These are phyloP conservation scores for Teratosphaeria pseudoeucalypti DNA, from an alignment of 2,329 filamentous ascomycete genomes.

Conservation along the genomic window DNA sequence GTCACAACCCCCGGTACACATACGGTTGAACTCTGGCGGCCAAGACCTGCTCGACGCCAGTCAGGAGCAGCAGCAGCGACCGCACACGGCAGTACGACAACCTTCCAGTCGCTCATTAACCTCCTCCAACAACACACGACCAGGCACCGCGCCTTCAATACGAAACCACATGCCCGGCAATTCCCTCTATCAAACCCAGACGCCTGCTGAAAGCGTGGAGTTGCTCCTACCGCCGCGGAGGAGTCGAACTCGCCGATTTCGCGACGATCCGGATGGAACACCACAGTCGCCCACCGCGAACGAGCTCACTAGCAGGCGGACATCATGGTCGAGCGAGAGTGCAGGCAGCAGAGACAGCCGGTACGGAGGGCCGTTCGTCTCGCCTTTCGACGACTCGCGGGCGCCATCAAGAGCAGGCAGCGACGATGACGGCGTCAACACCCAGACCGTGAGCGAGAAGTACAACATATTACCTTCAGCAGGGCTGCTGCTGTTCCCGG, in stretches of 20 bases:
- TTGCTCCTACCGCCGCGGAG: slow-evolving; percentile 40
- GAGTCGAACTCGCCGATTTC: slow-evolving; percentile 39
- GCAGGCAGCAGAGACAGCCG: slow-evolving; percentile 43
- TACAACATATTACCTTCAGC: slow-evolving; percentile 62
- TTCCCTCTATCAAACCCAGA: slow-evolving; percentile 17
- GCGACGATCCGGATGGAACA: slow-evolving; percentile 38
- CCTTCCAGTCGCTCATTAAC: slow-evolving; percentile 37
- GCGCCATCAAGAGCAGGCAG: slow-evolving; percentile 51
- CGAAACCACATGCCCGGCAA: slow-evolving; percentile 12
- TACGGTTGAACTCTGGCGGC: slow-evolving; percentile 53
- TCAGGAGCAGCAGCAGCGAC: slow-evolving; percentile 17
- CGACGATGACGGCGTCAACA: slow-evolving; percentile 56
- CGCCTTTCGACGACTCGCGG: slow-evolving; percentile 51
- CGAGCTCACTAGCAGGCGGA: slow-evolving; percentile 48
- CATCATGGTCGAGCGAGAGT: slow-evolving; percentile 55
- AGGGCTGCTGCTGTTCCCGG: slow-evolving; percentile 56
- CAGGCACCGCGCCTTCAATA: slow-evolving; percentile 27
- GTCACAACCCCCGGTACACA: slow-evolving; percentile 40
- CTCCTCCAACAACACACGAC: slow-evolving; percentile 17
- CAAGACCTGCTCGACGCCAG: slow-evolving; percentile 40
- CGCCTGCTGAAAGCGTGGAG: slow-evolving; percentile 36
- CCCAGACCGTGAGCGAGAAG: slow-evolving; percentile 63
- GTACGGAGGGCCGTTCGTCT: slow-evolving; percentile 36
- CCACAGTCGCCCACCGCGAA: slow-evolving; percentile 39
- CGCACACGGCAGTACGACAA: slow-evolving; percentile 28